Evolutionary conservation across 2,329 filamentous ascomycete species (phyloP).

Genomic region (Pseudofabraea citricarpa): DNA sequence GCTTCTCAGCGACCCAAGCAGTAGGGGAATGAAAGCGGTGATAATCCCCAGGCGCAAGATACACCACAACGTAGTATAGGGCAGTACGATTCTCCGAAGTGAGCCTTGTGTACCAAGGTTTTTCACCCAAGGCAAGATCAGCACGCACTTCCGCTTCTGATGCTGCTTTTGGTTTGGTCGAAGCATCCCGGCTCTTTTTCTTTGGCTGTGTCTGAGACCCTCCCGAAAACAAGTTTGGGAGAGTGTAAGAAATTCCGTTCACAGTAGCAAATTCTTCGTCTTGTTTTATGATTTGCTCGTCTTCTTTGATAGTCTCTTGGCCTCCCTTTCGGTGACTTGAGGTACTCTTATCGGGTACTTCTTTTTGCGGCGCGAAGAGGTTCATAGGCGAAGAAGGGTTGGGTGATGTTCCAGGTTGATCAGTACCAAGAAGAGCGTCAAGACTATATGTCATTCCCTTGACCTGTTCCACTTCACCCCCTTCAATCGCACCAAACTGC

Average conservation of each 20-base stretch:
- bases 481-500: slow-evolving; percentile 86
- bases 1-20: slow-evolving; percentile 89
- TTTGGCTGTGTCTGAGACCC: slow-evolving; percentile 32
- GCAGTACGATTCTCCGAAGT: slow-evolving; percentile 59
- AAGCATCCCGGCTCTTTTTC: slow-evolving; percentile 64
- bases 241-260: slow-evolving; percentile 92
- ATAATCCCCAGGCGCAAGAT: slow-evolving; percentile 95
- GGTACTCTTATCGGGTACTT: slow-evolving; percentile 18
- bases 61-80: slow-evolving; percentile 91
- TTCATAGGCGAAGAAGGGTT: slow-evolving; percentile 36
- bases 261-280: slow-evolving; percentile 92
- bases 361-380: slow-evolving; percentile 33
- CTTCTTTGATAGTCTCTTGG: slow-evolving; percentile 12
- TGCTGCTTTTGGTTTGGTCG: slow-evolving; percentile 59
- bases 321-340: slow-evolving; percentile 18
- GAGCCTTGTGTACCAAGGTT: slow-evolving; percentile 67
- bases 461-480: slow-evolving; percentile 95
- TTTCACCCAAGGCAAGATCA: slow-evolving; percentile 70
- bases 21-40: slow-evolving; percentile 96
- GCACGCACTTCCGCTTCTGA: slow-evolving; percentile 80
- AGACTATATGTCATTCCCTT: slow-evolving; percentile 98
- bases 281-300: slow-evolving; percentile 65
- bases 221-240: slow-evolving; percentile 85
- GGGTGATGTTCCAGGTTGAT: slow-evolving; percentile 39
- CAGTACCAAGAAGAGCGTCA: slow-evolving; percentile 80